phyloP scores from a whole-genome alignment of 257 asterid species.

The Petrea volubilis region DNA sequence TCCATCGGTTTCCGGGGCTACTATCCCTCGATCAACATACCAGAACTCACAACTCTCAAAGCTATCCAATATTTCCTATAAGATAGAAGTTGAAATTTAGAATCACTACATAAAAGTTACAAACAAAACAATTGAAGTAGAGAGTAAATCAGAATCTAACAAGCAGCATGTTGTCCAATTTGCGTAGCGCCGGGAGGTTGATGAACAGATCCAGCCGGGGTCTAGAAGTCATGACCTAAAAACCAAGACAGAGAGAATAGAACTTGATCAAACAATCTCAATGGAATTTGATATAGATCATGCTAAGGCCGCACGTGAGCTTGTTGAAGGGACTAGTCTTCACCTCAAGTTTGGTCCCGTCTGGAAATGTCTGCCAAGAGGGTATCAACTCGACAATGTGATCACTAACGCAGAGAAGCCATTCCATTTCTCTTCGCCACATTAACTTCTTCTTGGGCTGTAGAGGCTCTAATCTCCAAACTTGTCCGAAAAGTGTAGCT shows the following conservation, averaged over 20 bases:
- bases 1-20: slow-evolving; percentile 48
- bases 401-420: slow-evolving; percentile 80
- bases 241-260: not conserved
- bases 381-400: slow-evolving; percentile 79
- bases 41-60: slow-evolving; percentile 62
- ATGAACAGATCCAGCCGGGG: slow-evolving; percentile 66
- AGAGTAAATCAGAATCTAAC: slow-evolving; percentile 41
- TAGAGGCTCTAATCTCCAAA: slow-evolving; percentile 84
- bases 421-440: slow-evolving; percentile 85
- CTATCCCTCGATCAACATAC: slow-evolving; percentile 77
- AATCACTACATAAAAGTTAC: not conserved
- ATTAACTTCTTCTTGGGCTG: slow-evolving; percentile 56
- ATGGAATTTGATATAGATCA: no score
- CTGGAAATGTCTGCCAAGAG: slow-evolving; percentile 76
- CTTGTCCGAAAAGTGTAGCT: slow-evolving; percentile 82
- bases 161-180: slow-evolving; percentile 75
- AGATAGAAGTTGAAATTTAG: not conserved
- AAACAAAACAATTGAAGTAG: not conserved
- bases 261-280: no score
- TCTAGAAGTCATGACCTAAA: slow-evolving; percentile 76
- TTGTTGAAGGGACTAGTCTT: no score
- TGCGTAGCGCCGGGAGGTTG: slow-evolving; percentile 80
- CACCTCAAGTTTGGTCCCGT: slow-evolving; percentile 81
- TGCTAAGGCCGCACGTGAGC: no score
- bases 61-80: slow-evolving; percentile 68